These are phyloP conservation scores for Ophiostoma ips DNA, from an alignment of 2,329 filamentous ascomycete species.

Conservation along the genomic window DNA sequence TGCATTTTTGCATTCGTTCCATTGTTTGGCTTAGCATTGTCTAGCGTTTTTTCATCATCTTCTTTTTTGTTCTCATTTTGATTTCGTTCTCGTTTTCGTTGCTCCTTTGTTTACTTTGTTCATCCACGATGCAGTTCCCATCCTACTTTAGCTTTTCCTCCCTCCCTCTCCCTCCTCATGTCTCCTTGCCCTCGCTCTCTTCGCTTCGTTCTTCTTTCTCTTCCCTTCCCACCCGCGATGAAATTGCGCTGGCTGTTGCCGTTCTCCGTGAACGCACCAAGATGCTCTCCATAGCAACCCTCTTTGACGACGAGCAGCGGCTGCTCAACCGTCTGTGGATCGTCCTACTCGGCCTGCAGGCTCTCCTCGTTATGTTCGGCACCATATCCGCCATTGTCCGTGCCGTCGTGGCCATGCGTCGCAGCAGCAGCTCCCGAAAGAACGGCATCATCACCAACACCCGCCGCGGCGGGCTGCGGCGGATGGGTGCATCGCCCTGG, in stretches of 20 bases:
- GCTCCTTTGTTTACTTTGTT: not conserved
- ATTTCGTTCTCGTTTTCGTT: too few species aligned
- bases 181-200: not conserved
- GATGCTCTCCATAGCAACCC: slow-evolving; percentile 13
- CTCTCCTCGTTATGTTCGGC: slow-evolving; percentile 16
- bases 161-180: not conserved
- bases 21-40: too few species aligned
- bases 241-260: not conserved
- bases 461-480: not conserved
- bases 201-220: not conserved
- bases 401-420: slow-evolving; percentile 5
- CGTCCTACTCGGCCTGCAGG: slow-evolving; percentile 18
- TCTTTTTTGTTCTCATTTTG: not conserved
- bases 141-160: not conserved
- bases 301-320: slow-evolving; percentile 18
- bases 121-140: slow-evolving; percentile 1
- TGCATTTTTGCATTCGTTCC: too few species aligned
- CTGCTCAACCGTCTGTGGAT: slow-evolving; percentile 21
- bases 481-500: not conserved
- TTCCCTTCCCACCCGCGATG: not conserved
- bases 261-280: slow-evolving; percentile 1
- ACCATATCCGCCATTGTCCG: slow-evolving; percentile 8
- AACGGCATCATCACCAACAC: not conserved
- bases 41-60: slow-evolving; percentile 2
- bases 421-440: not conserved